Conservation (phyloP, 306 rosid genomes). For the Datisca glomerata region DNA sequence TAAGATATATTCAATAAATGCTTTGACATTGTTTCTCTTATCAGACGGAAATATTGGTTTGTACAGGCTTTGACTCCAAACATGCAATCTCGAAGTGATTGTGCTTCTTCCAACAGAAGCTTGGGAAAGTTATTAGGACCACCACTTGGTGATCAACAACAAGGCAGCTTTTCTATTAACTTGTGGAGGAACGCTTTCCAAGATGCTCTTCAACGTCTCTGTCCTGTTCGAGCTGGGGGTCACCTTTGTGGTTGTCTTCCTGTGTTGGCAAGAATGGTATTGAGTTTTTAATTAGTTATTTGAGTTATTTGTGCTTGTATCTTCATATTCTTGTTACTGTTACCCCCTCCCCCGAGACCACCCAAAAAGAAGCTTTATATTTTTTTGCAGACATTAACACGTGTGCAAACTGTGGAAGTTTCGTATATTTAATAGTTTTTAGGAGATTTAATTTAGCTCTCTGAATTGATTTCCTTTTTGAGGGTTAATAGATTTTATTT, state of each 20-base stretch:
- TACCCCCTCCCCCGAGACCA: too few relatives aligned
- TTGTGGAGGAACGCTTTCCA: slow-evolving; percentile 84
- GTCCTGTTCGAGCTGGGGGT: slow-evolving; percentile 97
- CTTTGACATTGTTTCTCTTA: not conserved
- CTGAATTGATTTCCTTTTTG: too few relatives aligned
- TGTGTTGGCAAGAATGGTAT: slow-evolving; percentile 75
- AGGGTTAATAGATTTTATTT: slow-evolving; percentile 18
- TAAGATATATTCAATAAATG: not conserved
- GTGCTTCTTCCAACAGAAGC: slow-evolving; percentile 27
- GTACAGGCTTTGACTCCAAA: slow-evolving; percentile 87
- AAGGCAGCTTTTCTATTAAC: slow-evolving; percentile 69
- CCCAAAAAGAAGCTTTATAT: too few relatives aligned
- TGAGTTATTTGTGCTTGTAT: too few relatives aligned
- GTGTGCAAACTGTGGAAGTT: too few relatives aligned
- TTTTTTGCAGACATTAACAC: too few relatives aligned
- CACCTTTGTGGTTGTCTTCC: slow-evolving; percentile 97
- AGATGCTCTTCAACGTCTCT: slow-evolving; percentile 78
- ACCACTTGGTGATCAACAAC: slow-evolving; percentile 73
- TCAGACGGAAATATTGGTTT: slow-evolving; percentile 14
- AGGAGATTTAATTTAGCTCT: not conserved
- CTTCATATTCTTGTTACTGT: too few relatives aligned
- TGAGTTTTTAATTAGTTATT: too few relatives aligned
- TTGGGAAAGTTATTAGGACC: slow-evolving; percentile 57
- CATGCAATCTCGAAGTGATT: slow-evolving; percentile 59
- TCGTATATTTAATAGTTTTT: not conserved